Evolutionary conservation across 768 basidiomycete genomes (phyloP).

Genomic region (Lactifluus piperatus): DNA sequence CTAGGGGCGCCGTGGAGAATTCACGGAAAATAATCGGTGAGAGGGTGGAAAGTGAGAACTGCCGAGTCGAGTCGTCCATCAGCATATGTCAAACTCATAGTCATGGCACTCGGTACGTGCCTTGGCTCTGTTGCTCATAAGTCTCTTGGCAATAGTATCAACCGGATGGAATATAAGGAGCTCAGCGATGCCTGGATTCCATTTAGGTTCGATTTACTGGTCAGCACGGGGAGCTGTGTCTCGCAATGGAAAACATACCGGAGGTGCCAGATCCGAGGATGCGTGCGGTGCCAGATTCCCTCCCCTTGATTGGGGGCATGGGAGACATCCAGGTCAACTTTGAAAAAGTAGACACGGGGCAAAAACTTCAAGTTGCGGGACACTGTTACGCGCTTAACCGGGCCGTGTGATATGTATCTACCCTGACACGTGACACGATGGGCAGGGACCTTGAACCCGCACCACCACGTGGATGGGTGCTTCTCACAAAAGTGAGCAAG

Average conservation of each 20-base stretch:
- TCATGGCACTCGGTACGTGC: slow-evolving; percentile 28
- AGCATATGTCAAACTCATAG: not conserved
- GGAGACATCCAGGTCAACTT: slow-evolving; percentile 39
- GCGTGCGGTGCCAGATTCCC: slow-evolving; percentile 85
- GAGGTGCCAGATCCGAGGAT: slow-evolving; percentile 88
- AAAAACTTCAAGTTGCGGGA: not conserved
- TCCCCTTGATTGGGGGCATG: slow-evolving; percentile 37
- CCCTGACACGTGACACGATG: too few relatives aligned
- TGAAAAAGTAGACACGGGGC: too few relatives aligned
- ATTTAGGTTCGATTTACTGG: not conserved
- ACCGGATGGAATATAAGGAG: slow-evolving; percentile 92
- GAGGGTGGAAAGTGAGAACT: slow-evolving; percentile 58
- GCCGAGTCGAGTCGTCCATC: not conserved
- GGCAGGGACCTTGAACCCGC: too few relatives aligned
- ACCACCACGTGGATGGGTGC: too few relatives aligned
- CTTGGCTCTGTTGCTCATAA: slow-evolving; percentile 96
- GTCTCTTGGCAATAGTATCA: slow-evolving; percentile 95
- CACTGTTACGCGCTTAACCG: too few relatives aligned
- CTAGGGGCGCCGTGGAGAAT: slow-evolving; percentile 56
- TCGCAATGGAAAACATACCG: slow-evolving; percentile 40
- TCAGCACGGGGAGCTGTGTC: not conserved
- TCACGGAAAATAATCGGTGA: slow-evolving; percentile 85
- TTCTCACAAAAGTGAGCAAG: too few relatives aligned
- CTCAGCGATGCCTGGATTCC: slow-evolving; percentile 91
- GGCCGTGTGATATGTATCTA: too few relatives aligned